Base-by-base conservation (phyloP, 257 asterid genomes). In the Craterostigma plantagineum region DNA sequence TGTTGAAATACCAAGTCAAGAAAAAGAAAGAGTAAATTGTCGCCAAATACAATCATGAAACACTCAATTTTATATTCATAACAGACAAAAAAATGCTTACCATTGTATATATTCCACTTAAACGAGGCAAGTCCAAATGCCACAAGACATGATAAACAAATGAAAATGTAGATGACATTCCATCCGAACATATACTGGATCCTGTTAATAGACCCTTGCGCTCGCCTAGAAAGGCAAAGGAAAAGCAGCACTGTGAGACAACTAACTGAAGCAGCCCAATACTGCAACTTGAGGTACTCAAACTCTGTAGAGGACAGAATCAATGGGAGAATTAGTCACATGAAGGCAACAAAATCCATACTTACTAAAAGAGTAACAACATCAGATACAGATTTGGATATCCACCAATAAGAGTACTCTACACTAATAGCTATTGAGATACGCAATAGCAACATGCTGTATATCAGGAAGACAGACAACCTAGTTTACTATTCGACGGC, bases 201-300 rank as follows among this genome's bases (percentile, higher is more conserved):
- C 46, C 55, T 46, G 53, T 16, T 37, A 16, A 40, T 48, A 52
- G 23, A 39, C 57, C 52, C 57, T 18, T 51, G 55, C 52, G 57
- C 71, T 46, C 47, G 66, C 45, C 17, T 69, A 67, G 64, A 67
- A 51, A 48, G 35, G 64, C 38, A 60, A 49, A 83, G 80, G 55
- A 59, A 79, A 52, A 69, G 53, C 34, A 83, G 71, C 65, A 79
- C 81, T 10, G 64, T 47, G 49, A 77, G 67, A 72, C 94, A 75
- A 62, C 75, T 59, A 42, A 75, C 68, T 39, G 72, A 69, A 33
- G 81, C 74, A 23, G 74, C 86, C 96, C 94, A 90, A 49, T 65
- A 83, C 53, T 64, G 96, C 68, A 71, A 59, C 58, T 54, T 83
- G 52, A 77, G 74, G 58, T 77, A 70, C 55, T 79, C 81, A 43